These are phyloP conservation scores for Ballota nigra DNA, from an alignment of 257 asterid genomes.

Conservation along the genomic window DNA sequence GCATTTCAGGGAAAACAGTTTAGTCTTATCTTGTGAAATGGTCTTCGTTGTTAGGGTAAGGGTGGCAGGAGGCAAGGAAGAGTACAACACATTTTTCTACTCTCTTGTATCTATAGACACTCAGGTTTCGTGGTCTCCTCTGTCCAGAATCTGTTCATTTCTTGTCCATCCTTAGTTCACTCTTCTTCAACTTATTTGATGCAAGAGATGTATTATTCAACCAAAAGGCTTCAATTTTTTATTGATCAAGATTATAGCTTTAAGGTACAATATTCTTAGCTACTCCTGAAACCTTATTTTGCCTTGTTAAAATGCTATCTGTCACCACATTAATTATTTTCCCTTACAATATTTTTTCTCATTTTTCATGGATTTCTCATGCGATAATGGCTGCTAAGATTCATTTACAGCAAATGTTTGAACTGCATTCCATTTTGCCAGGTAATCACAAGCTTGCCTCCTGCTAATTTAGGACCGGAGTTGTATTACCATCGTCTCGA, in stretches of 20 bases:
- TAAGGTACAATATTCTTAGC: constrained; percentile 47
- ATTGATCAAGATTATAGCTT: constrained; percentile 98
- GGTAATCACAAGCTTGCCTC: constrained; percentile 96
- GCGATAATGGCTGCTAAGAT: background rate
- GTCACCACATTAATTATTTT: background rate
- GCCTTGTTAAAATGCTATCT: background rate
- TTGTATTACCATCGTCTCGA: constrained; percentile 64
- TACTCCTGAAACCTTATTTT: background rate
- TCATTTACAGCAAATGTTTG: background rate
- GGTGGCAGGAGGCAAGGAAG: constrained; percentile 95
- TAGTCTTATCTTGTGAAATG: background rate
- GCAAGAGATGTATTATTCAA: constrained; percentile 97
- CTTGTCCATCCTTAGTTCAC: background rate
- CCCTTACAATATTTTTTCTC: background rate
- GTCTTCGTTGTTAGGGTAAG: constrained; percentile 62
- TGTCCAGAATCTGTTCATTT: constrained; percentile 15
- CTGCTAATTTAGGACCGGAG: constrained; percentile 67
- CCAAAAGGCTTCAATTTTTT: constrained; percentile 96
- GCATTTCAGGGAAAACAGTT: background rate
- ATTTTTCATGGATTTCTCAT: background rate
- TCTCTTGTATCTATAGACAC: constrained; percentile 99
- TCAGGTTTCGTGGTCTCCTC: too few relatives aligned
- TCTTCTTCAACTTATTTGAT: constrained; percentile 9
- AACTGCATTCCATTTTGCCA: constrained; percentile 24
- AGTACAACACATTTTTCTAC: constrained; percentile 95